phyloP scores from a whole-genome alignment of 2,329 filamentous ascomycete genomes.

The Aspergillus sojae region DNA sequence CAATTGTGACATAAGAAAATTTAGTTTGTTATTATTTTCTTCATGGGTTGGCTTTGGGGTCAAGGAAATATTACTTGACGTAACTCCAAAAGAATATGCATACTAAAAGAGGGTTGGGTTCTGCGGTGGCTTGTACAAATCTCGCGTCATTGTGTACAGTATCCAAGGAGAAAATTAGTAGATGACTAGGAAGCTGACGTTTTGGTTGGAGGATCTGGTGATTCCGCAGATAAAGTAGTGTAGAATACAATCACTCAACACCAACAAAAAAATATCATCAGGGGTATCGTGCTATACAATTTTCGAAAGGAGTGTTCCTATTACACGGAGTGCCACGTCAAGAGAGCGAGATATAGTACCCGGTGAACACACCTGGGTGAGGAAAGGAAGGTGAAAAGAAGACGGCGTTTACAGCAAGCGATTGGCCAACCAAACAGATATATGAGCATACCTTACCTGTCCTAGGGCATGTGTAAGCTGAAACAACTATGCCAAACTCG shows the following conservation, averaged over 20 bases:
- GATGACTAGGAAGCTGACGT: not conserved
- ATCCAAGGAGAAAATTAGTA: not conserved
- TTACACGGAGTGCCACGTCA: not conserved
- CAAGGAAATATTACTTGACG: not conserved
- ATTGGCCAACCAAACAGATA: not conserved
- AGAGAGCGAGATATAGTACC: not conserved
- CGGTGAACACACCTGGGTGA: no score
- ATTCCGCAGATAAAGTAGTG: not conserved
- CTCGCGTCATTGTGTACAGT: no score
- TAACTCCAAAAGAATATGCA: not conserved
- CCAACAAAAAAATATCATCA: not conserved
- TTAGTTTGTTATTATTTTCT: not conserved
- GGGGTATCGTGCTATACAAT: constrained; percentile 11
- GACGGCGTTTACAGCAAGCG: not conserved
- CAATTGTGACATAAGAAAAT: not conserved
- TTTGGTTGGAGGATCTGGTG: not conserved
- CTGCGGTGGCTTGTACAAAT: not conserved
- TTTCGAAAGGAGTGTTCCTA: not conserved
- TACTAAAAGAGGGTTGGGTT: not conserved
- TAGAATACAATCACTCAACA: not conserved
- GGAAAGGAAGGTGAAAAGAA: not conserved
- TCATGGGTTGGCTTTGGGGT: not conserved
- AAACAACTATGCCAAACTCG: not conserved
- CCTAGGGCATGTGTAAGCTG: not conserved
- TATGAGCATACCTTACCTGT: not conserved